Conservation (phyloP, 306 rosid genomes). For the Rubus parviflorus region DNA sequence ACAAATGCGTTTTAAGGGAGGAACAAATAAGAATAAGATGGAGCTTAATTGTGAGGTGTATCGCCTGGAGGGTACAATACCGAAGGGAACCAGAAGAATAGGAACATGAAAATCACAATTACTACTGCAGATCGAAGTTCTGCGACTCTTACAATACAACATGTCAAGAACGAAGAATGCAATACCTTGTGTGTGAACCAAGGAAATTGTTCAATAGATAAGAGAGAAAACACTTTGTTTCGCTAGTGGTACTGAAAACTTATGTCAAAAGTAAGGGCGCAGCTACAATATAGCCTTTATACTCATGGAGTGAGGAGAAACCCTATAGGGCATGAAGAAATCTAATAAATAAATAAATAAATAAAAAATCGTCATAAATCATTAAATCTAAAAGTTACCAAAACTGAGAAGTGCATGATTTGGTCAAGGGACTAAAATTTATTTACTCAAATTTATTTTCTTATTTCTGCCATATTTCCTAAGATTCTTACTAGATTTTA, state of each 20-base stretch:
- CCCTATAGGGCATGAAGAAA: neutral
- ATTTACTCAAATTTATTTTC: neutral
- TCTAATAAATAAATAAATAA: neutral
- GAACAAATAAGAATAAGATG: neutral
- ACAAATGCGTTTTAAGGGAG: neutral
- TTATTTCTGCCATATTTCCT: neutral
- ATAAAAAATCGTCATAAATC: neutral
- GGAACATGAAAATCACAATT: neutral
- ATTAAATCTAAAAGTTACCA: constrained; percentile 12
- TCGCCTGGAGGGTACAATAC: neutral
- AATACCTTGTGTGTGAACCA: neutral
- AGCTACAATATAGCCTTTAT: neutral
- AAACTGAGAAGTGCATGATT: neutral
- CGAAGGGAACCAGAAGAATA: neutral
- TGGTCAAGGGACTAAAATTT: neutral
- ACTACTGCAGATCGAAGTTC: neutral
- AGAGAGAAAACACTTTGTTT: no score
- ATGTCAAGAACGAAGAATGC: neutral
- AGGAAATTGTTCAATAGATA: neutral
- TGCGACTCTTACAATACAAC: neutral
- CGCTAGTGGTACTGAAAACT: neutral
- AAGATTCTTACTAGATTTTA: neutral
- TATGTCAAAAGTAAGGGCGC: neutral
- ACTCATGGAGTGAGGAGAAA: neutral
- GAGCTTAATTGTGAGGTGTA: neutral